Evolutionary conservation across 2,329 filamentous ascomycete genomes (phyloP).

Genomic region (Emmonsiellopsis sp.): DNA sequence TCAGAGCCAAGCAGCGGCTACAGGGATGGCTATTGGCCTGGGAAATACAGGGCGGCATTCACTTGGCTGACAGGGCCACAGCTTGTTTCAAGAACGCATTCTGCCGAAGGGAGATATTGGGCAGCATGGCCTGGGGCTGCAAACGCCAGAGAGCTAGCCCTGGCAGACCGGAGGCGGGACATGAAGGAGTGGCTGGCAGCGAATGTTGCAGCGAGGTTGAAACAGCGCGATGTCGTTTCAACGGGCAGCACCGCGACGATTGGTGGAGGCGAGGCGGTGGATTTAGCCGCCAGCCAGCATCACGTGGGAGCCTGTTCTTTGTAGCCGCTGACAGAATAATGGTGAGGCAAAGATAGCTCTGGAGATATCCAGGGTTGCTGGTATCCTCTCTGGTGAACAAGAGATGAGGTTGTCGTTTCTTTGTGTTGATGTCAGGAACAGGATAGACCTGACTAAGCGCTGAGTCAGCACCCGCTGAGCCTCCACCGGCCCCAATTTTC

Average conservation of each 20-base stretch:
- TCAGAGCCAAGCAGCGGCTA: background rate
- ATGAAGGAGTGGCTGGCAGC: constrained; percentile 14
- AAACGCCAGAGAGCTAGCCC: background rate
- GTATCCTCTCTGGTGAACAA: no score
- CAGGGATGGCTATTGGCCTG: background rate
- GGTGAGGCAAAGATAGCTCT: no score
- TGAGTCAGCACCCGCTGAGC: no score
- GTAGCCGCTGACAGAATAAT: no score
- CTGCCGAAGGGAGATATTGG: background rate
- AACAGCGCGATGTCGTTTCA: constrained; percentile 12
- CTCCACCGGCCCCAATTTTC: no score
- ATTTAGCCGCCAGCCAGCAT: background rate
- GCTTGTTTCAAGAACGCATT: background rate
- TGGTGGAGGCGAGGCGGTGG: background rate
- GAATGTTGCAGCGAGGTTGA: constrained; percentile 1
- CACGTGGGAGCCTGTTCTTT: background rate
- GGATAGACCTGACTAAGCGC: no score
- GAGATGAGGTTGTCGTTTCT: no score
- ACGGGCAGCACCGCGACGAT: background rate
- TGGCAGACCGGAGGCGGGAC: background rate
- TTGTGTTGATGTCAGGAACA: no score
- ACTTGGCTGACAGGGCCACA: background rate
- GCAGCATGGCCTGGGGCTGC: background rate
- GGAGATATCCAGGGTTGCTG: no score
- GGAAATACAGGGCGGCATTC: constrained; percentile 1